phyloP scores from a whole-genome alignment of 306 rosid genomes.

The Inga oerstediana region DNA sequence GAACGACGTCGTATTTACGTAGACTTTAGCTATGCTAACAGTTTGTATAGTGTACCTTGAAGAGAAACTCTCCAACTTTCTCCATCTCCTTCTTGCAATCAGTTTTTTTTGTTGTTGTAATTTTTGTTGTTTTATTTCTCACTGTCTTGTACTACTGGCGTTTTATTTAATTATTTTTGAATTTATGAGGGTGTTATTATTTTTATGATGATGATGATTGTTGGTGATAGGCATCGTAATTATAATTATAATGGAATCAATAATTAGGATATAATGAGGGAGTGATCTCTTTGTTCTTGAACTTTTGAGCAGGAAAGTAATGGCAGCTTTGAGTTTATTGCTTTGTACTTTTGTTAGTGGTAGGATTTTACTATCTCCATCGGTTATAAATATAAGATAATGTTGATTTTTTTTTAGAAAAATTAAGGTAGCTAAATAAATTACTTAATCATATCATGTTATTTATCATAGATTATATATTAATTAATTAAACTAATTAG shows the following conservation, averaged over 20 bases:
- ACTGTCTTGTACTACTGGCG: neutral
- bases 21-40: constrained; percentile 56
- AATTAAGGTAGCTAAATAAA: too few species aligned
- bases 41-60: constrained; percentile 8
- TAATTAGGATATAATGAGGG: constrained; percentile 29
- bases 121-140: neutral
- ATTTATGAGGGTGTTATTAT: neutral
- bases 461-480: too few species aligned
- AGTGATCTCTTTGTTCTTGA: neutral
- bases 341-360: neutral
- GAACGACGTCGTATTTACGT: constrained; percentile 74
- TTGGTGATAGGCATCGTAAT: neutral
- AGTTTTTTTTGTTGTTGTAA: neutral
- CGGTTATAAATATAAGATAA: too few species aligned
- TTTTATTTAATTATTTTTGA: neutral
- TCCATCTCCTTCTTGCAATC: neutral
- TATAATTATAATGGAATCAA: neutral
- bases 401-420: too few species aligned
- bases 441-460: too few species aligned
- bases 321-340: constrained; percentile 8
- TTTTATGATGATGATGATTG: neutral
- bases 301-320: neutral
- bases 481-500: too few species aligned
- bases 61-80: neutral
- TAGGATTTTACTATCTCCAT: neutral